Base-by-base conservation (phyloP, 331 rosid species). In the Telfairia occidentalis region DNA sequence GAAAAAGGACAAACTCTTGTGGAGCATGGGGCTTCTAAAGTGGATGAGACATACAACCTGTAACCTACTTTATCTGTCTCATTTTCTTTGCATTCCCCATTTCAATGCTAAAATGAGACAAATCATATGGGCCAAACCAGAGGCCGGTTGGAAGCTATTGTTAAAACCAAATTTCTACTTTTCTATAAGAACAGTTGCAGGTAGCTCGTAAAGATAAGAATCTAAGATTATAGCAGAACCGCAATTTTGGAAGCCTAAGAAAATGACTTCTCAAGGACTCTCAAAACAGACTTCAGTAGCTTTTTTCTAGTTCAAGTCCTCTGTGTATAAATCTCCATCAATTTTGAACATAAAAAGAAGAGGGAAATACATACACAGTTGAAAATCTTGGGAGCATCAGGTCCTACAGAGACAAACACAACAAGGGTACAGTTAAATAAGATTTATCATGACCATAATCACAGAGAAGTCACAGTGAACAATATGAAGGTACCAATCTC, bases 301-400 rank as follows among this genome's bases (percentile, higher is more conserved):
- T 19, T n/a, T n/a, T n/a, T n/a, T 37, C 26, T 8, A 65, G 38
- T 65, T 12, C 46, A 63, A n/a, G 46, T 18, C 5, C 71, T 61
- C 70, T 18, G 23, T 8, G 26, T 5, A 63, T 3, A 63, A 18
- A 64, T 35, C 19, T 65, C 43, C 26, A 18, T 26, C 24, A 35
- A 7, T 7, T 60, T 24, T n/a, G 29, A 75, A 30, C 7, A 30
- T 8, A 32, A 71, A 43, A 73, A 53, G 59, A 40, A 2, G 32
- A 32, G 23, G 46, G 53, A n/a, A 59, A 52, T 61, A 80, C 96
- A 75, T 90, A 91, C 98, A 81, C 83, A 79, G 73, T 94, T 91
- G 87, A 91, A 91, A 77, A 91, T 78, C 4, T 54, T 54, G 28
- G 98, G 97, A 28, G 97, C 98, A 15, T 70, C 87, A 72, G 96